These are phyloP conservation scores for Rhodosorus marinus DNA, from an alignment of 23 red algal genomes.

Conservation along the genomic window DNA sequence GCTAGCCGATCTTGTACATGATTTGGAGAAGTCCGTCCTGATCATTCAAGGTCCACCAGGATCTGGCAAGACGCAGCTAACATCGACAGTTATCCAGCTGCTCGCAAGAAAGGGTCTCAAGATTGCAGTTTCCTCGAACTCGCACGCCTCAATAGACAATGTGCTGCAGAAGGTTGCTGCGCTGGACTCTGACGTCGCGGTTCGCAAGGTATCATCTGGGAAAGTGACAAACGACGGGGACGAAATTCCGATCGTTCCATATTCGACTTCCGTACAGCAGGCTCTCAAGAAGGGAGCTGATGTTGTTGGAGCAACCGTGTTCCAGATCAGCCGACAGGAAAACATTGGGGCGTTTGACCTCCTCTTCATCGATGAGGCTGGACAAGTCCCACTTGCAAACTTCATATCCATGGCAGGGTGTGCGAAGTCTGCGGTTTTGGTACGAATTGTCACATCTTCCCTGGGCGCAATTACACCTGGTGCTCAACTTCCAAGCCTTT, in stretches of 20 bases:
- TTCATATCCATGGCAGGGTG: slow-evolving; percentile 31
- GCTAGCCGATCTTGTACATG: too few species aligned
- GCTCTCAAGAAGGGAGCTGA: neutral
- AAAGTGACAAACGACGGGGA: neutral
- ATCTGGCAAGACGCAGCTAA: slow-evolving; percentile 56
- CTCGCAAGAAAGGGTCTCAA: slow-evolving; percentile 32
- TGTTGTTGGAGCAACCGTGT: slow-evolving; percentile 65
- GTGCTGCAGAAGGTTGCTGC: slow-evolving; percentile 4
- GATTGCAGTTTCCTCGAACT: slow-evolving; percentile 56
- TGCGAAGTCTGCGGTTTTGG: slow-evolving; percentile 50
- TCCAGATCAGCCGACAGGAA: slow-evolving; percentile 18
- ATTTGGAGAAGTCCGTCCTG: slow-evolving; percentile 12
- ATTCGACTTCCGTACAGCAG: neutral
- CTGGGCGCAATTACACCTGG: too few species aligned
- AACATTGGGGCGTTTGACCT: slow-evolving; percentile 36
- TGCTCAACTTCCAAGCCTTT: too few species aligned
- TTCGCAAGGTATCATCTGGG: neutral
- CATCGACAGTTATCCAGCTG: slow-evolving; percentile 16
- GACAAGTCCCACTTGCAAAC: slow-evolving; percentile 63
- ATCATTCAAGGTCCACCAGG: slow-evolving; percentile 76
- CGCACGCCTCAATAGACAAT: slow-evolving; percentile 77
- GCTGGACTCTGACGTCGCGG: neutral
- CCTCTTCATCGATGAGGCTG: slow-evolving; percentile 85
- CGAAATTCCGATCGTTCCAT: neutral
- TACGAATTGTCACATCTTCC: too few species aligned